phyloP scores from a whole-genome alignment of 176 grass and related monocot genomes.

The Carex parvula region DNA sequence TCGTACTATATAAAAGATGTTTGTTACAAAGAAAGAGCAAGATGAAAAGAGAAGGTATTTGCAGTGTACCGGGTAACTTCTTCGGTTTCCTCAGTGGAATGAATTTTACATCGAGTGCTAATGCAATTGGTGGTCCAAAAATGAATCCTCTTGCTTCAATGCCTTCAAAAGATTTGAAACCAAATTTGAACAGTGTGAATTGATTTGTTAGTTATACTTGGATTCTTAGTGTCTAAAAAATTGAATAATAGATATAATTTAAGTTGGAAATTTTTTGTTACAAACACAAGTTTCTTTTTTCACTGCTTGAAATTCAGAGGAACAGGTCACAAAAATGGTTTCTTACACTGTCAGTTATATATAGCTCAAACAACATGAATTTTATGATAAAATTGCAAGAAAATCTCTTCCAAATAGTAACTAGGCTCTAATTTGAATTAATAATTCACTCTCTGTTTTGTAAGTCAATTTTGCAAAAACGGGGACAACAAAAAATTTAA shows the following conservation, averaged over 20 bases:
- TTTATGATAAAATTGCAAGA: neutral
- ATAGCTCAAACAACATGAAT: neutral
- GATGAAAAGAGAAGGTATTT: neutral
- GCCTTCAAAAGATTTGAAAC: slow-evolving; percentile 32
- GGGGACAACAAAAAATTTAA: neutral
- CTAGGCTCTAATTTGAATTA: neutral
- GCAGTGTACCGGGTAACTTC: slow-evolving; percentile 67
- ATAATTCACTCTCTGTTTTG: neutral
- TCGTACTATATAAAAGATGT: neutral
- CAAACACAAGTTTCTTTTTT: too few species aligned
- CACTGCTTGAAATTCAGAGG: too few species aligned
- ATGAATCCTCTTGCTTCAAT: slow-evolving; percentile 97
- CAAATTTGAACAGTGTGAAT: neutral
- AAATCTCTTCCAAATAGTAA: neutral
- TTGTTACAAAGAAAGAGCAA: neutral
- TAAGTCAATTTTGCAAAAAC: neutral
- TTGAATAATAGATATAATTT: neutral
- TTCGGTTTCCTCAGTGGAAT: slow-evolving; percentile 87
- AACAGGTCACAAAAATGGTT: neutral
- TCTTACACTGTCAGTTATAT: neutral
- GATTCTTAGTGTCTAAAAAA: neutral
- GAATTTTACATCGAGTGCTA: slow-evolving; percentile 84
- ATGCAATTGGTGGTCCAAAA: slow-evolving; percentile 71
- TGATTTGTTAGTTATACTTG: neutral
- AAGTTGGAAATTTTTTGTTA: neutral